These are phyloP conservation scores for Aegilops bicornis DNA, from an alignment of 176 grass and related monocot species.

Conservation along the genomic window DNA sequence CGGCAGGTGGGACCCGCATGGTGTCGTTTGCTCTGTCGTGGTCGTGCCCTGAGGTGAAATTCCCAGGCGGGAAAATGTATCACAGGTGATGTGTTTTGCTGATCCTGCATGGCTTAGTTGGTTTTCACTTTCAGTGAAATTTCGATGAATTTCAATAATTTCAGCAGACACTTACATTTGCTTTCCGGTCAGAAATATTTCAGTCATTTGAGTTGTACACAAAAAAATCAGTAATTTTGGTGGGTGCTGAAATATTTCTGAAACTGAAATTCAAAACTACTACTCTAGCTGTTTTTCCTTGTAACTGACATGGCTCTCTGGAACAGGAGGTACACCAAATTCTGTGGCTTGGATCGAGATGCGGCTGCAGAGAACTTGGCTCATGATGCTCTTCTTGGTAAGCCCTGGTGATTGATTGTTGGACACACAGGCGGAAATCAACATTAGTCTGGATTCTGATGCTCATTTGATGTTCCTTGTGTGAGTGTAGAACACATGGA, in stretches of 20 bases:
- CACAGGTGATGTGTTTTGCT: conserved; percentile 52
- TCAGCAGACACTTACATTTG: too few species aligned
- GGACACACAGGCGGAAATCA: too few species aligned
- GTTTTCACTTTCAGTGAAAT: background rate
- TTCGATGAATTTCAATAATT: too few species aligned
- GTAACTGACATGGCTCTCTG: background rate
- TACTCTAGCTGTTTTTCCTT: too few species aligned
- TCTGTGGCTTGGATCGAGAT: conserved; percentile 59
- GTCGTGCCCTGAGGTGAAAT: conserved; percentile 85
- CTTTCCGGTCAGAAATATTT: too few species aligned
- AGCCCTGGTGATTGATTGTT: background rate
- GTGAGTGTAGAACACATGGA: conserved; percentile 51
- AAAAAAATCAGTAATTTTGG: too few species aligned
- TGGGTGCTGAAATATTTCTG: too few species aligned
- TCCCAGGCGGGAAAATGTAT: conserved; percentile 70
- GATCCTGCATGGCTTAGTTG: background rate
- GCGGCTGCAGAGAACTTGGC: conserved; percentile 57
- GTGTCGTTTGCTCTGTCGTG: conserved; percentile 87
- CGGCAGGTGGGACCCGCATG: conserved; percentile 40
- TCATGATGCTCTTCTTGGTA: conserved; percentile 77
- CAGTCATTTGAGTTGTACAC: too few species aligned
- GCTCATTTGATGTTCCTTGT: background rate
- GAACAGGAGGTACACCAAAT: conserved; percentile 79
- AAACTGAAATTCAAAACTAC: too few species aligned
- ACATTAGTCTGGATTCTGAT: too few species aligned